Evolutionary conservation across 2,329 filamentous ascomycete genomes (phyloP).

Genomic region (Leptographium lundbergii): DNA sequence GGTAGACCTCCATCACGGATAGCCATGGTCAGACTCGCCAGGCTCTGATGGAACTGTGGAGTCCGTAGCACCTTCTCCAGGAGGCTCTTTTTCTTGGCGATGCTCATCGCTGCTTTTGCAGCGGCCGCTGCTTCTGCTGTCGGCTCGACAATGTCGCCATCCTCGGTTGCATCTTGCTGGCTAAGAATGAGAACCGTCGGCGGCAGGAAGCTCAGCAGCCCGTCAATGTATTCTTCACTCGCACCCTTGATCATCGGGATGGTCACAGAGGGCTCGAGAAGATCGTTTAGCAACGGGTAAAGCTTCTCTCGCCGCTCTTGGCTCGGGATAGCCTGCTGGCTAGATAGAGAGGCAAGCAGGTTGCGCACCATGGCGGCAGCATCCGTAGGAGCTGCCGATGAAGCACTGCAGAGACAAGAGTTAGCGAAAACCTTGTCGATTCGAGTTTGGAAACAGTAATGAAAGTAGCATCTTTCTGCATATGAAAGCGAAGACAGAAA

Average conservation of each 20-base stretch:
- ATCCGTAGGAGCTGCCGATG: conserved; percentile 46
- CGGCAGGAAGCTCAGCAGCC: conserved; percentile 66
- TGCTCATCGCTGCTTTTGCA: conserved; percentile 59
- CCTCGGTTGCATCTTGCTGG: conserved; percentile 47
- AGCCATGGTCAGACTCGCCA: conserved; percentile 75
- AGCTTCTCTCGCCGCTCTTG: conserved; percentile 42
- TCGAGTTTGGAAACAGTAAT: not conserved
- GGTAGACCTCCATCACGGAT: conserved; percentile 83
- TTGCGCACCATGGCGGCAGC: conserved; percentile 72
- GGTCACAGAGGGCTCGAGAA: conserved; percentile 67
- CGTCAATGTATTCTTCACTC: conserved; percentile 55
- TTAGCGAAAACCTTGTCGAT: not conserved
- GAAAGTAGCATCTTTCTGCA: not conserved
- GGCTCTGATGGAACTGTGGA: conserved; percentile 80
- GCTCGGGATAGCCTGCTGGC: conserved; percentile 31
- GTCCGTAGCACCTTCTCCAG: conserved; percentile 73
- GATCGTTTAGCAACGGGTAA: conserved; percentile 76
- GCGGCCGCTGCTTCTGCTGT: conserved; percentile 55
- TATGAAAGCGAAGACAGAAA: not conserved
- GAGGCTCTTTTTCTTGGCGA: conserved; percentile 67
- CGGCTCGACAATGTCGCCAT: conserved; percentile 44
- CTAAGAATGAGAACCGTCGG: conserved; percentile 65
- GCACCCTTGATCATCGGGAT: conserved; percentile 59
- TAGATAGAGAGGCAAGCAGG: conserved; percentile 69
- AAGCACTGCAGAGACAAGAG: conserved; percentile 32